These are phyloP conservation scores for Eustoma russellianum DNA, from an alignment of 257 asterid genomes.

Conservation along the genomic window DNA sequence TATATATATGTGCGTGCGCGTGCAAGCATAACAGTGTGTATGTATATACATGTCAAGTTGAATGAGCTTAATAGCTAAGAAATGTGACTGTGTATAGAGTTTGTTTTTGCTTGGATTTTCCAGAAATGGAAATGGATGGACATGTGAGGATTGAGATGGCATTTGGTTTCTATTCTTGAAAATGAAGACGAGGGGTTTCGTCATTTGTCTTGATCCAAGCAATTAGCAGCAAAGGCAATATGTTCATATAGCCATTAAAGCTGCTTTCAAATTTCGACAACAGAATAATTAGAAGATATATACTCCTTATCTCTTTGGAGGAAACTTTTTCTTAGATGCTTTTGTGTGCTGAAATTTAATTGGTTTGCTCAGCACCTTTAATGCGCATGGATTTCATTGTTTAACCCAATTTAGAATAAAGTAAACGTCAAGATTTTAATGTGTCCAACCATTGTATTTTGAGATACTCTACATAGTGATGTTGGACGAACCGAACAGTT, in stretches of 20 bases:
- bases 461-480: conserved; percentile 13
- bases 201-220: conserved; percentile 15
- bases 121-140: too few relatives aligned
- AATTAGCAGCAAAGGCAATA: conserved; percentile 7
- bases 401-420: conserved; percentile 26
- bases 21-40: too few relatives aligned
- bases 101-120: too few relatives aligned
- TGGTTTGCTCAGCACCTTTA: conserved; percentile 5
- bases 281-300: background rate
- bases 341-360: background rate
- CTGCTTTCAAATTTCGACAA: background rate
- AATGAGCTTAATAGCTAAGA: too few relatives aligned
- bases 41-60: too few relatives aligned
- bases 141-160: too few relatives aligned
- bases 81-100: too few relatives aligned
- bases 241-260: background rate
- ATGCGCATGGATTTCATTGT: conserved; percentile 26
- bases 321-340: conserved; percentile 3
- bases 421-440: conserved; percentile 14
- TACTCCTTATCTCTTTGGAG: background rate
- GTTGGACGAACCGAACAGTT: too few relatives aligned
- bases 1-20: too few relatives aligned
- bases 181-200: conserved; percentile 13
- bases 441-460: conserved; percentile 17
- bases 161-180: conserved; percentile 9